A percentile compares a stretch with the other conserved stretches of the same genome.
phyloP scores from a whole-genome alignment of 805 yeast species.

The Candida pini region DNA sequence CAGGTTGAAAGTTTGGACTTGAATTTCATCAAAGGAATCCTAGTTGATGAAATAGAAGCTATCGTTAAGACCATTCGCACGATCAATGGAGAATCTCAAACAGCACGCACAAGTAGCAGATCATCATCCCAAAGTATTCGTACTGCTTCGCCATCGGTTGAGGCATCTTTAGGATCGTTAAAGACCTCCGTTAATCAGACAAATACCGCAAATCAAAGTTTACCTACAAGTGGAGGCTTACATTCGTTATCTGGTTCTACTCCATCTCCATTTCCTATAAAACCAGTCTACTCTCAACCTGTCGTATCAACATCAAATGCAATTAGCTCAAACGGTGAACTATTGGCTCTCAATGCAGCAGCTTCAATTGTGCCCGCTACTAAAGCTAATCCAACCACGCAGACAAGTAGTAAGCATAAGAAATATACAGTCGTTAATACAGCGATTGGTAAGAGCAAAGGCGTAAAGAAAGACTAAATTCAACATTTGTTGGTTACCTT shows the following conservation, averaged over 20 bases:
- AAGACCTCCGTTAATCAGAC: background rate
- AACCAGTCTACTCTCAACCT: slow-evolving; percentile 16
- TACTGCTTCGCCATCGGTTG: background rate
- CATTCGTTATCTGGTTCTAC: slow-evolving; percentile 3
- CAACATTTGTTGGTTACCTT: background rate
- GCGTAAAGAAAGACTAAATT: slow-evolving; percentile 24
- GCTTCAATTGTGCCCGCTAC: slow-evolving; percentile 6
- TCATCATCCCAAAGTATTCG: background rate
- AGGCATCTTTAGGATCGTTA: slow-evolving; percentile 1
- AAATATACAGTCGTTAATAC: slow-evolving; percentile 15
- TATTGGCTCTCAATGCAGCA: background rate
- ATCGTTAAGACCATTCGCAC: slow-evolving; percentile 19
- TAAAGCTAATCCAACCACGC: slow-evolving; percentile 7
- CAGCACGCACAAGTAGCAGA: background rate
- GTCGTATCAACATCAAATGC: slow-evolving; percentile 9
- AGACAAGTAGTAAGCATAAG: slow-evolving; percentile 4
- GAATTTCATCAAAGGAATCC: slow-evolving; percentile 10
- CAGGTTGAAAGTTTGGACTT: slow-evolving; percentile 12
- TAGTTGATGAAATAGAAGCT: slow-evolving; percentile 22
- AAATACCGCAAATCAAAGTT: too few species aligned
- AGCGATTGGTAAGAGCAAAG: slow-evolving; percentile 21
- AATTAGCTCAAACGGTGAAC: background rate
- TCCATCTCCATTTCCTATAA: slow-evolving; percentile 15
- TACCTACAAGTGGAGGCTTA: too few species aligned
- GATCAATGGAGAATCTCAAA: slow-evolving; percentile 12